Base-by-base conservation (phyloP, 2,329 filamentous ascomycete species). In the Akanthomyces uredinophilus region DNA sequence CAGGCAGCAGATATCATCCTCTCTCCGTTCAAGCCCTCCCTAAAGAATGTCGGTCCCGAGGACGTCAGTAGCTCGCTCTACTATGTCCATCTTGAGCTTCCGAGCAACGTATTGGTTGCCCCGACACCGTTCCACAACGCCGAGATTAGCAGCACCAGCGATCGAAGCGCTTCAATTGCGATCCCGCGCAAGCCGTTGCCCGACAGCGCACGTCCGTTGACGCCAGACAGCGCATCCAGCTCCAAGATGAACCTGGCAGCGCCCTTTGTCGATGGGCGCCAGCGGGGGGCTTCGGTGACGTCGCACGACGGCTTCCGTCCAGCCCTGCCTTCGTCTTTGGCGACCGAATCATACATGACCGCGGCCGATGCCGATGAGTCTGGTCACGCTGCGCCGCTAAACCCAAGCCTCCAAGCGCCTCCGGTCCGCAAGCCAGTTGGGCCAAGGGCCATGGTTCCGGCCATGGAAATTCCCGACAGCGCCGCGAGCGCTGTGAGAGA, bases 11-110 rank as follows among this genome's bases (percentile, higher is more conserved):
- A 97, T 81, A 84, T 97, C 62, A 96, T 97, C 68, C 85, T 99
- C 51, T 96, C 94, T 1, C 91, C 95, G 0, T 83, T 95, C 65
- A 96, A 96, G 72, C 95, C 95, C 2, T 87, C 90, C 57, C 83
- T 89, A 47, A 96, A 95, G 73, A 94, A 92, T 64, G 91, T 99
- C 65, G 96, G 92, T 0, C 87, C 85, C 50, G 88, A 93, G 72
- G 94, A 97, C 71, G 88, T 99, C 54, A 86, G 89, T 61, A 91
- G 87, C 69, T 96, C 89, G 16, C 82, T 99, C 5, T 99, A 98
- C 76, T 98, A 95, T 72, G 79, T 97, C 59, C 94, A 98, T 75
- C 83, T 96, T 44, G 70, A 72, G 61, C 60, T 64, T 8, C 80
- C 83, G 1, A 83, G 85, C 4, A 80, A 85, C 44, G 84, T 90